Percentiles rank a stretch among this genome's conserved stretches.
These are phyloP conservation scores for Rhodotorula sp. DNA, from an alignment of 1,284 basidiomycete species.

Conservation along the genomic window DNA sequence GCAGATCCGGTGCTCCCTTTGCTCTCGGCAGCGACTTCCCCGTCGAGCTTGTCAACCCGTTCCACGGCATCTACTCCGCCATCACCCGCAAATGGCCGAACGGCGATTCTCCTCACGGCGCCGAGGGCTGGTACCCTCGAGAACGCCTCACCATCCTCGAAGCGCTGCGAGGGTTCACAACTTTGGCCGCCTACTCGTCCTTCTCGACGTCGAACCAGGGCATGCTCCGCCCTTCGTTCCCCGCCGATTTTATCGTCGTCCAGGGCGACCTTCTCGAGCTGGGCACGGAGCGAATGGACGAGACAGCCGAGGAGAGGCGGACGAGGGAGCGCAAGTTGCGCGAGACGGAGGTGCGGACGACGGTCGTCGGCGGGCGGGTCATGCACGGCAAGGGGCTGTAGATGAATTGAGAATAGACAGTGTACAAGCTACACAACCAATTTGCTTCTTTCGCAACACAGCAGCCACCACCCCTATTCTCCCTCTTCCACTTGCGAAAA, in stretches of 20 bases:
- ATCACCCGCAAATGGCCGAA: constrained; percentile 67
- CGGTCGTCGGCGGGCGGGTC: constrained; percentile 22
- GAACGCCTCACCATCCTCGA: constrained; percentile 72
- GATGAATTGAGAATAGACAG: neutral
- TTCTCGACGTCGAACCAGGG: constrained; percentile 69
- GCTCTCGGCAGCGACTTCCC: constrained; percentile 89
- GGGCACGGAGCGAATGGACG: constrained; percentile 3
- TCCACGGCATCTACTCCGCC: constrained; percentile 80
- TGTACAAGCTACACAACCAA: too few species aligned
- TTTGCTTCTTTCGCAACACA: too few species aligned
- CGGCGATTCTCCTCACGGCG: constrained; percentile 75
- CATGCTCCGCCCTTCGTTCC: constrained; percentile 66
- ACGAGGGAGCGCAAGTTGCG: constrained; percentile 7
- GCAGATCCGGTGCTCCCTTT: constrained; percentile 55
- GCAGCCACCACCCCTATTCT: too few species aligned
- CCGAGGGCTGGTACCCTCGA: constrained; percentile 69
- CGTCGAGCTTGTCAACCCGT: constrained; percentile 75
- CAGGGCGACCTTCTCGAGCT: constrained; percentile 20
- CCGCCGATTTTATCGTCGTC: constrained; percentile 71
- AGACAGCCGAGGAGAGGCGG: neutral
- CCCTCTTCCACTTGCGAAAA: too few species aligned
- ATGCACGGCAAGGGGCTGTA: constrained; percentile 16
- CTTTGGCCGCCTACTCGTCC: constrained; percentile 79
- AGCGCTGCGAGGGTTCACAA: constrained; percentile 68
- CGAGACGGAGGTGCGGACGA: constrained; percentile 16